Conservation (phyloP, 208 protist species). For the Balamuthia mandrillaris region DNA sequence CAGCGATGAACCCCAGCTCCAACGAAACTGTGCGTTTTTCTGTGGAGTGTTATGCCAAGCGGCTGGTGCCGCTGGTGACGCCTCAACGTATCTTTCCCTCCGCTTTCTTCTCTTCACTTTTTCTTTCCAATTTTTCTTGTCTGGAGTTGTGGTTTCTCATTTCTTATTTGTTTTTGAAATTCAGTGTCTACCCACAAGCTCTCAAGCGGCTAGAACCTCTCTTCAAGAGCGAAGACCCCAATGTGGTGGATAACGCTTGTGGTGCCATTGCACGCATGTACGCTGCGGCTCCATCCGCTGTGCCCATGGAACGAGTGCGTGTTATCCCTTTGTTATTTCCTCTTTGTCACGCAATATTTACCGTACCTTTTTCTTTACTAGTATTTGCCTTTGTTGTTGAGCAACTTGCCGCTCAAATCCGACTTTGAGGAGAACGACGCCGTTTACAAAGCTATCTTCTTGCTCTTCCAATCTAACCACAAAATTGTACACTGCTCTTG, state of each 20-base stretch:
- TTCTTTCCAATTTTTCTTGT: no score
- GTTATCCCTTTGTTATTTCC: no score
- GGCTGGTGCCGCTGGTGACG: neutral
- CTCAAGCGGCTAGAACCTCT: neutral
- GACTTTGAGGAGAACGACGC: constrained; percentile 26
- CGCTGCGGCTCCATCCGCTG: neutral
- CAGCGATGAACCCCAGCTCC: neutral
- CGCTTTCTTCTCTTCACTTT: no score
- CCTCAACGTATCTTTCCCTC: no score
- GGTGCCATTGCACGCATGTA: constrained; percentile 12
- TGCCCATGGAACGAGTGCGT: neutral
- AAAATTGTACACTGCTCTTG: neutral
- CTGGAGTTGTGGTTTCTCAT: no score
- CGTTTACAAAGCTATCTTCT: constrained; percentile 37
- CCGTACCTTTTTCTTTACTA: neutral
- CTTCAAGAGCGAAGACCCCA: neutral
- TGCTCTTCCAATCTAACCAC: constrained; percentile 26
- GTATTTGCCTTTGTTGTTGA: constrained; percentile 12
- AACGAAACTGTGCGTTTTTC: constrained; percentile 12
- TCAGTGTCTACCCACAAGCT: neutral
- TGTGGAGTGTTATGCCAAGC: neutral
- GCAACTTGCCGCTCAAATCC: neutral
- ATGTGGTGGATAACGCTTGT: neutral
- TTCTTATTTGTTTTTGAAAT: no score
- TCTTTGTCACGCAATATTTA: neutral